Evolutionary conservation across 495 filamentous ascomycete genomes (phyloP), one percentile per base, ranked within the genome.

Genomic region (Penicillium macrosclerotiorum): DNA sequence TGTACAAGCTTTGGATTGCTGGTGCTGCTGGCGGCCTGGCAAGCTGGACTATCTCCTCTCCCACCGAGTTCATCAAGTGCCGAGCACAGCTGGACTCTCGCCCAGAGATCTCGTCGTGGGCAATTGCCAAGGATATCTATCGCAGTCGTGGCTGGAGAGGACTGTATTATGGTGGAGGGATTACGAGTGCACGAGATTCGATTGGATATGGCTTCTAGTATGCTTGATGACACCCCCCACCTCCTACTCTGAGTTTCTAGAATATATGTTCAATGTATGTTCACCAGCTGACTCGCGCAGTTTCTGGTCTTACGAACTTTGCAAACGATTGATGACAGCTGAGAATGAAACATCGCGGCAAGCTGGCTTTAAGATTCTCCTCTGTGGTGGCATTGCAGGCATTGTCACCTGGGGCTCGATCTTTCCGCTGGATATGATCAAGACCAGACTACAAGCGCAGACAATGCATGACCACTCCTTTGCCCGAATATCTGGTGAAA

Each of bases 171-270:
- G 90, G 88, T 19, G 90, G 90, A 22, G 71, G 62, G 4, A 78
- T 95, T 18, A 96, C 91, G 7, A 87, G 84, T 45, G 60, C 89
- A 35, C 73, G 90, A 34, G 90, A 96, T 65, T 82, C 83, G 44
- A 77, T 95, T 45, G 90, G 90, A 14, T 95, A 94, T 63, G 90
- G 90, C 3, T 95, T 95, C 59, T 95, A 95, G 81, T 85, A 78
- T 51, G n/a, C n/a, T n/a, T n/a, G 78, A 47, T 50, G 44, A 32
- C 8, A 42, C 33, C 55, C 34, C 34, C 13, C 41, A 24, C 29
- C 36, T 38, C 37, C 8, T 7, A n/a, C n/a, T n/a, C n/a, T n/a
- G n/a, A n/a, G n/a, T n/a, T n/a, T n/a, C n/a, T 32, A 20, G 9
- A 37, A 23, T 31, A 27, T 30, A 46, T 45, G 36, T 45, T 47